Evolutionary conservation across 2,329 filamentous ascomycete genomes (phyloP), one percentile per base, ranked within the genome.

Genomic region (Beauveria rudraprayagi): DNA sequence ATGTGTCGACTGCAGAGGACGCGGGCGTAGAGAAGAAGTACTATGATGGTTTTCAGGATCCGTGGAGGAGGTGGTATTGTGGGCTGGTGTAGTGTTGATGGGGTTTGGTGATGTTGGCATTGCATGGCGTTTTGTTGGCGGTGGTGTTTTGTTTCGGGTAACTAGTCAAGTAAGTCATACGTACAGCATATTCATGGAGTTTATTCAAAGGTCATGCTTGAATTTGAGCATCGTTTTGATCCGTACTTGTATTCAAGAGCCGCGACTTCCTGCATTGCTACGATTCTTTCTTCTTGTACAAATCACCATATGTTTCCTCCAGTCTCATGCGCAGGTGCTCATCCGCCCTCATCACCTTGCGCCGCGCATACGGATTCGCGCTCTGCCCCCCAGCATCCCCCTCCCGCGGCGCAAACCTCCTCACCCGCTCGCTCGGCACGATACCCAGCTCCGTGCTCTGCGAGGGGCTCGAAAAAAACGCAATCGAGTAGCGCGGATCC

Each of bases 391-490:
- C 34, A 37, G 11, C 34, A 11, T 19, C 28, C 1, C 28, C 28
- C 10, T 68, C 70, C 0, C 69, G 67, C 46, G 71, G 75, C 40
- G 71, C 70, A 58, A 76, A 78, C 58, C 68, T 72, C 66, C 69
- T 73, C 3, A 88, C 83, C 52, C 79, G 73, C 63, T 81, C 76
- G 69, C 85, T 88, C 9, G 86, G 86, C 51, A 89, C 83, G 1
- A 82, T 73, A 53, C 78, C 78, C 55, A 89, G 72, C 47, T 77
- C 71, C 9, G 79, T 80, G 1, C 75, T 71, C 8, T 81, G 76
- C 5, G 81, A 78, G 1, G 86, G 86, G 68, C 89, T 86, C 65
- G 84, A 87, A 73, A 89, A 89, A 72, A 83, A 89, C 7, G 82
- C 86, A 64, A 89, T 85, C 10, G 83, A 86, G 68, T 88, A 89